Percentiles rank a stretch among this genome's conserved stretches.
Conservation (phyloP, 2,329 filamentous ascomycete species). For the Cryphonectria naterciae region DNA sequence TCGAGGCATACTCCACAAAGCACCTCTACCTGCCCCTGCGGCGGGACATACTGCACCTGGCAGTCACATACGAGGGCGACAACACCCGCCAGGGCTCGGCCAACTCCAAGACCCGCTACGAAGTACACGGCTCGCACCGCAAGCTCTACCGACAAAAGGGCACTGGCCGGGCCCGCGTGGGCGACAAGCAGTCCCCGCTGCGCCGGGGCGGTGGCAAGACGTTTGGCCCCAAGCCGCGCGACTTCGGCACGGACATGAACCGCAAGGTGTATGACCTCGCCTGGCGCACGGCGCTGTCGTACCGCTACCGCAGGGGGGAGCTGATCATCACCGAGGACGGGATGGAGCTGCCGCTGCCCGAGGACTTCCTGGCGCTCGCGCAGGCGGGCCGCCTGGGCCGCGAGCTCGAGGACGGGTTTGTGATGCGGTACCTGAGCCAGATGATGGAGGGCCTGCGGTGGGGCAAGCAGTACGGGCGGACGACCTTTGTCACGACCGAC, state of each 20-base stretch:
- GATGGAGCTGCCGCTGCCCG: slow-evolving; percentile 66
- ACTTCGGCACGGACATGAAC: slow-evolving; percentile 84
- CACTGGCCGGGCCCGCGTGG: slow-evolving; percentile 76
- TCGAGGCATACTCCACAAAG: slow-evolving; percentile 77
- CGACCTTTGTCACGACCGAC: slow-evolving; percentile 72
- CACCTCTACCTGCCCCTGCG: slow-evolving; percentile 88
- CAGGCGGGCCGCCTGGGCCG: slow-evolving; percentile 39
- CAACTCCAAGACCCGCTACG: slow-evolving; percentile 76
- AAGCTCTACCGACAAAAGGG: slow-evolving; percentile 92
- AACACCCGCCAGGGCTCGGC: slow-evolving; percentile 85
- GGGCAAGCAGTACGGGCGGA: slow-evolving; percentile 69
- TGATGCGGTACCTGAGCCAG: slow-evolving; percentile 64
- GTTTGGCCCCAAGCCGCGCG: slow-evolving; percentile 88
- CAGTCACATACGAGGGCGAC: slow-evolving; percentile 92
- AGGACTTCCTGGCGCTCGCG: slow-evolving; percentile 51
- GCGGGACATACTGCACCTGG: slow-evolving; percentile 89
- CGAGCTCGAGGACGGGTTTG: slow-evolving; percentile 52
- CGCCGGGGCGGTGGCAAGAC: slow-evolving; percentile 83
- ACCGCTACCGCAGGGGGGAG: slow-evolving; percentile 86
- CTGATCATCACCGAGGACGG: slow-evolving; percentile 82
- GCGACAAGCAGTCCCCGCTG: slow-evolving; percentile 81
- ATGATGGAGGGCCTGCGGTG: slow-evolving; percentile 74
- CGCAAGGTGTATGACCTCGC: slow-evolving; percentile 94
- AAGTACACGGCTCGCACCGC: slow-evolving; percentile 80
- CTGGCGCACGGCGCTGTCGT: slow-evolving; percentile 91